Percentiles rank a stretch among this genome's conserved stretches.
Evolutionary conservation across 139 green algal genomes (phyloP).

Genomic region (Pseudopediastrum boryanum): DNA sequence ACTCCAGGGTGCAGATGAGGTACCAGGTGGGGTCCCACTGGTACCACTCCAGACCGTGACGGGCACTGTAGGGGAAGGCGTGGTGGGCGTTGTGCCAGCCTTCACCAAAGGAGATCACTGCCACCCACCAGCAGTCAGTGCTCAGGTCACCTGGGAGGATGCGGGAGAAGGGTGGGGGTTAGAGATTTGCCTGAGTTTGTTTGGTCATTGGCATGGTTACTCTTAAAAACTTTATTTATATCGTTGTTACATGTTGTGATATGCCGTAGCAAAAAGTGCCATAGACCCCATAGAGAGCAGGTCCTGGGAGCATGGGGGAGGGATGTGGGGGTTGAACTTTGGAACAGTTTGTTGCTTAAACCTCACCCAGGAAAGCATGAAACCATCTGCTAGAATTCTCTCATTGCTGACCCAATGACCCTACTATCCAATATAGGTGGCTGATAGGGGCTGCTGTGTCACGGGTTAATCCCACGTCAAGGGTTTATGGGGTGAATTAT

Average conservation of each 20-base stretch:
- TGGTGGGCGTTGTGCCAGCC: slow-evolving; percentile 94
- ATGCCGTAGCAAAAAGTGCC: neutral
- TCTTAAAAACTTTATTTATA: neutral
- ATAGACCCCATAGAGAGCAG: neutral
- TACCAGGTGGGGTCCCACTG: slow-evolving; percentile 62
- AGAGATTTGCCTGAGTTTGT: neutral
- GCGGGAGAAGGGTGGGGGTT: neutral
- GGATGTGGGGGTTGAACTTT: neutral
- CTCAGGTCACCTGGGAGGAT: slow-evolving; percentile 67
- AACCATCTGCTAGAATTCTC: too few relatives aligned
- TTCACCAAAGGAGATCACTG: slow-evolving; percentile 85
- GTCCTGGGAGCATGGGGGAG: neutral
- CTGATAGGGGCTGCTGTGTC: too few relatives aligned
- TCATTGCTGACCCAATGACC: too few relatives aligned
- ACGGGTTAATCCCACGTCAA: too few relatives aligned
- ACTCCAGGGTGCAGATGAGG: slow-evolving; percentile 43
- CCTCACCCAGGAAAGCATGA: too few relatives aligned
- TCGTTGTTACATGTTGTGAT: neutral
- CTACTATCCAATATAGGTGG: too few relatives aligned
- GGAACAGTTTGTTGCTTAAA: too few relatives aligned
- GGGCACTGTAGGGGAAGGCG: slow-evolving; percentile 73
- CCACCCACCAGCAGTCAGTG: slow-evolving; percentile 76
- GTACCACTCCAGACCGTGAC: slow-evolving; percentile 78
- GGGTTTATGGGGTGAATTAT: too few relatives aligned
- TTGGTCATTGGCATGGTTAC: neutral